Evolutionary conservation across 2,329 filamentous ascomycete species (phyloP), one percentile per base, ranked within the genome.

Genomic region (Scedosporium apiospermum): DNA sequence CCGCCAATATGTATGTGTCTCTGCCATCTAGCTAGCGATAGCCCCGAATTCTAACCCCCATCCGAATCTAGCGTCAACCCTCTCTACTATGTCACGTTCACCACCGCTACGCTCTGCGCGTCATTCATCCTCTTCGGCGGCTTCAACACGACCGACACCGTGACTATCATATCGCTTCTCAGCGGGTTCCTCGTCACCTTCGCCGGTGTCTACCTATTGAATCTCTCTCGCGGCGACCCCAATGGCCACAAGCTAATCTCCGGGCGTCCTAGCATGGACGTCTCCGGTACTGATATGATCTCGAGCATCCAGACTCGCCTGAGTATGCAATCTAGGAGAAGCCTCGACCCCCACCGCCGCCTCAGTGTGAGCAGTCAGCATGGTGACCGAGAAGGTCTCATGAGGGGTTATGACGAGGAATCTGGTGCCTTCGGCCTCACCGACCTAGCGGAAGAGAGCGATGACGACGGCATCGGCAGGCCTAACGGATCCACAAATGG

Each of bases 1-100:
- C 91, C 34, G 97, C 95, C 38, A 96, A 96, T 69, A 96, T 99
- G 93, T 96, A 83, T 74, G 90, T 80, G 26, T 55, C 18, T 41
- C 14, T 9, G n/a, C 18, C 30, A 55, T 41, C 30, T 16, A 21
- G 21, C 6, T 62, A 7, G 4, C 6, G 23, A 18, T 10, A 26
- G 60, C 23, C 42, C n/a, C 55, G 14, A 23, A 4, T 38, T 38
- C 34, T 38, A 38, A 38, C 34, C 34, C 9, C 10, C 34, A 4
- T 12, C 34, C 12, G 34, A 38, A 38, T 38, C 34, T 38, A 96
- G 92, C 72, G 93, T 97, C 63, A 97, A 97, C 72, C 93, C 93
- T 6, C 83, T 97, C 27, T 98, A 98, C 80, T 98, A 98, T 75
- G 93, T 98, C 61, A 96, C 92, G 2, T 98, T 98, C 74, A 97